Percentiles rank a stretch among this genome's conserved stretches.
phyloP scores from a whole-genome alignment of 2,329 filamentous ascomycete genomes.

The Colletotrichum sp. region DNA sequence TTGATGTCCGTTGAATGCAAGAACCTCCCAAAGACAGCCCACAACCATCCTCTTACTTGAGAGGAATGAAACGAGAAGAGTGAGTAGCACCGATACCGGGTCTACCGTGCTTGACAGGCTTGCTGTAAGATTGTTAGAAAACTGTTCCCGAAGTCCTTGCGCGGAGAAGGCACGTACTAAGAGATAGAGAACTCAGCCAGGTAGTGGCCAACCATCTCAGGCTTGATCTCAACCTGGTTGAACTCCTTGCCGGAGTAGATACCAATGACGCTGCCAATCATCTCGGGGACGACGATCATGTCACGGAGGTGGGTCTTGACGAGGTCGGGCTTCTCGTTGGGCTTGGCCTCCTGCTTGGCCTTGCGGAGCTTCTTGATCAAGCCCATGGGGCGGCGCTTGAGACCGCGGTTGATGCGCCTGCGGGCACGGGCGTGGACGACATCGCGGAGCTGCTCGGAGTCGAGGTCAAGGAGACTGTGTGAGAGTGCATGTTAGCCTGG shows the following conservation, averaged over 20 bases:
- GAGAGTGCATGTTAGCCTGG: slow-evolving; percentile 13
- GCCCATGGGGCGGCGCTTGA: slow-evolving; percentile 99
- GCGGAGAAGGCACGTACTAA: slow-evolving; percentile 73
- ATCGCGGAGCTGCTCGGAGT: slow-evolving; percentile 98
- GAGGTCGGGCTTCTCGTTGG: slow-evolving; percentile 99
- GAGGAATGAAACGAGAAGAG: slow-evolving; percentile 99
- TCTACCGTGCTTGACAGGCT: slow-evolving; percentile 99
- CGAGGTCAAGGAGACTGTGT: slow-evolving; percentile 93
- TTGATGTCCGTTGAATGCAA: slow-evolving; percentile 62
- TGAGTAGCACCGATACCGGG: slow-evolving; percentile 99
- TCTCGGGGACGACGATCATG: slow-evolving; percentile 99
- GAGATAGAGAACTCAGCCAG: slow-evolving; percentile 99
- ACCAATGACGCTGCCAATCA: slow-evolving; percentile 98
- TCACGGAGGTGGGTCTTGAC: slow-evolving; percentile 99
- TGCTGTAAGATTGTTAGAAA: slow-evolving; percentile 70
- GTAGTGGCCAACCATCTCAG: slow-evolving; percentile 99
- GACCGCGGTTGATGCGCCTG: slow-evolving; percentile 98
- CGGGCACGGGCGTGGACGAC: slow-evolving; percentile 99
- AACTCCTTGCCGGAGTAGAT: slow-evolving; percentile 99
- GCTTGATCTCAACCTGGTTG: slow-evolving; percentile 99
- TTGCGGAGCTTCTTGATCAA: slow-evolving; percentile 99
- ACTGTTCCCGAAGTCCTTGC: neutral
- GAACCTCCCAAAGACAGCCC: slow-evolving; percentile 51
- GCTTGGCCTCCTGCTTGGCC: slow-evolving; percentile 97
- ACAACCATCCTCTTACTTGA: slow-evolving; percentile 84